Base-by-base conservation (phyloP, 2,329 filamentous ascomycete species). In the Botrytis aclada region DNA sequence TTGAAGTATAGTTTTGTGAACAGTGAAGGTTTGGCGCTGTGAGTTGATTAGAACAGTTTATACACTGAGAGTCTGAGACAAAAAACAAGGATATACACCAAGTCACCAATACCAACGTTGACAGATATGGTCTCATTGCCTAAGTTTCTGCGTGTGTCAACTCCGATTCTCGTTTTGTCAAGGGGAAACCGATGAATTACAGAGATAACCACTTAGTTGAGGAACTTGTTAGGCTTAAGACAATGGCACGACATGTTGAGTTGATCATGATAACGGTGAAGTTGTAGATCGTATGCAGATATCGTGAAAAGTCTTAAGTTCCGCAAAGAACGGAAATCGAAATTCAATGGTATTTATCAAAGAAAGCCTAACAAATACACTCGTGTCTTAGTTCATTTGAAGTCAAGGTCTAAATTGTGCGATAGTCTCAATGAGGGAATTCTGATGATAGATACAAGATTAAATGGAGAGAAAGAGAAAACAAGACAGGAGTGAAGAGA, bases 1-100 rank as follows among this genome's bases (percentile, higher is more conserved):
- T 34, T 74, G 60, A 10, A 77, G 67, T 32, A 75, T 56, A 18
- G 22, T 39, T 60, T 74, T 76, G 65, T 76, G 75, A 54, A 77
- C 61, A 29, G 61, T 69, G 45, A 75, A 73, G 20, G 45, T 56
- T 72, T 75, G 66, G 37, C 58, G 47, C 75, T 76, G 22, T 20
- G 9, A 16, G 14, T 51, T 22, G 41, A 25, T 34, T 39, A 34
- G 32, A 29, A 25, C 6, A 18, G 8, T 2, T 14, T 22, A 16
- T 5, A 10, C 16, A 10, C 12, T n/a, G 43, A 18, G 37, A 22
- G 1, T 6, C 12, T n/a, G 43, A 18, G 37, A 22, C 0, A 34
- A 0, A 10, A 25, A 32, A 51, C 20, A 71, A 10, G 64, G n/a
- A n/a, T 37, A 69, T 10, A n/a, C 51, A 72, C 70, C 8, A 25